Evolutionary conservation across 2,329 filamentous ascomycete genomes (phyloP), one percentile per base, ranked within the genome.

Genomic region (Metarhizium anisopliae): DNA sequence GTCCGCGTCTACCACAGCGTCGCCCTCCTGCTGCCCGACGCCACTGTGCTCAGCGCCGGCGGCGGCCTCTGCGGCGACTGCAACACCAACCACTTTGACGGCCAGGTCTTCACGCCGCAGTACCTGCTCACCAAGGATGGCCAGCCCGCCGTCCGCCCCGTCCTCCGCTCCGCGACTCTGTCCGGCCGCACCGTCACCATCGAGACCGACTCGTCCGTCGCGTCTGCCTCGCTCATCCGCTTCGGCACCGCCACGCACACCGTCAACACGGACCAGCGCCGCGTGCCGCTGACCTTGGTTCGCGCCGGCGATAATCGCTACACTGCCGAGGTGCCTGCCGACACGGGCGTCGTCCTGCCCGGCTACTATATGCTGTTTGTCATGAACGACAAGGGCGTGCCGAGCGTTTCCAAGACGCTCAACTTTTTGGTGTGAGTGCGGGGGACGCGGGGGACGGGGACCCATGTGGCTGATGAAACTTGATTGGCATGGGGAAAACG

Each of bases 221-320:
- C 74, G 43, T 70, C 74, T 0, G 55, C 53, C 25, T 49, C 58
- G 8, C 63, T 83, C 14, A 64, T 84, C 32, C 71, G 81, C 6
- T 72, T 74, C 50, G 75, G 78, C 1, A 74, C 71, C 3, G 68
- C 70, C 4, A 84, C 81, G 0, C 80, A 83, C 63, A 75, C 78
- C 1, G 73, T 83, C 51, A 80, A 84, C 60, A 83, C 76, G 0
- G 81, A 84, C 63, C 80, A 83, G 68, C 67, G 81, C 25, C 74
- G 80, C 8, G 70, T 84, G 51, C 69, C 76, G 14, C 64, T 81
- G 25, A 68, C 63, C 3, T 58, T 67, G 6, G 61, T 62, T 4
- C 53, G 54, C 13, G 56, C 58, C 4, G 61, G 60, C 36, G 66
- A 66, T 0, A 67, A 62, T 3, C 65, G 56, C 2, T 79, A 76